A percentile compares a stretch with the other conserved stretches of the same genome.
Evolutionary conservation across 2,329 filamentous ascomycete species (phyloP).

Genomic region (Xylariales sp.): DNA sequence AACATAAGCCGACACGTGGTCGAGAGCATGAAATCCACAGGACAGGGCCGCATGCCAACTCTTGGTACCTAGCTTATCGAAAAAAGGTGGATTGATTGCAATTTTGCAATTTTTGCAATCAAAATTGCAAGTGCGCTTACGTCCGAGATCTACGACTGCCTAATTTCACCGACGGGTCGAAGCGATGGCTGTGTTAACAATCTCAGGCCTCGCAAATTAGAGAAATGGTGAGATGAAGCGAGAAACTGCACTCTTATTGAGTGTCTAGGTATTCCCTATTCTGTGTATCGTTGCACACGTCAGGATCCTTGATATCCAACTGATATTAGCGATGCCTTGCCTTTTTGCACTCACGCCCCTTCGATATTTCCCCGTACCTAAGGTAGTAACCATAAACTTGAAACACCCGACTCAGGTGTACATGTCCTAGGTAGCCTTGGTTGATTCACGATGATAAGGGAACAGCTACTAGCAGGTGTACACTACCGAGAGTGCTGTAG

Average conservation of each 20-base stretch:
- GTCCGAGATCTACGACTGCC: not conserved
- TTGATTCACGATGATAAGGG: not conserved
- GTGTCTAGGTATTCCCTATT: not conserved
- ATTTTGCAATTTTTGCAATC: not conserved
- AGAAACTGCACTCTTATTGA: too few relatives aligned
- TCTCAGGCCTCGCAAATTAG: too few relatives aligned
- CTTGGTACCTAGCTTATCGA: not conserved
- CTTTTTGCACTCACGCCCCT: not conserved
- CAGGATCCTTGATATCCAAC: not conserved
- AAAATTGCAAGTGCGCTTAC: not conserved
- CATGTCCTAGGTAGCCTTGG: not conserved
- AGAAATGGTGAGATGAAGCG: too few relatives aligned
- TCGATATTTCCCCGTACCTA: not conserved
- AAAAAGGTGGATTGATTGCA: not conserved
- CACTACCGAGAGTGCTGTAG: not conserved
- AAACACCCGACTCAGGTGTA: constrained; percentile 2
- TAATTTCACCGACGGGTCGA: not conserved
- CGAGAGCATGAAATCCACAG: constrained; percentile 8
- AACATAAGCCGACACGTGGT: constrained; percentile 22
- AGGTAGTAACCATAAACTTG: not conserved
- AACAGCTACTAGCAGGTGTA: not conserved
- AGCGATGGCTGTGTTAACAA: not conserved
- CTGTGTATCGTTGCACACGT: not conserved
- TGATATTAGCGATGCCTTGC: not conserved
- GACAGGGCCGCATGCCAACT: constrained; percentile 8